Percentiles rank a stretch among this genome's conserved stretches.
phyloP scores from a whole-genome alignment of 495 filamentous ascomycete species.

The Penicillium desertorum region DNA sequence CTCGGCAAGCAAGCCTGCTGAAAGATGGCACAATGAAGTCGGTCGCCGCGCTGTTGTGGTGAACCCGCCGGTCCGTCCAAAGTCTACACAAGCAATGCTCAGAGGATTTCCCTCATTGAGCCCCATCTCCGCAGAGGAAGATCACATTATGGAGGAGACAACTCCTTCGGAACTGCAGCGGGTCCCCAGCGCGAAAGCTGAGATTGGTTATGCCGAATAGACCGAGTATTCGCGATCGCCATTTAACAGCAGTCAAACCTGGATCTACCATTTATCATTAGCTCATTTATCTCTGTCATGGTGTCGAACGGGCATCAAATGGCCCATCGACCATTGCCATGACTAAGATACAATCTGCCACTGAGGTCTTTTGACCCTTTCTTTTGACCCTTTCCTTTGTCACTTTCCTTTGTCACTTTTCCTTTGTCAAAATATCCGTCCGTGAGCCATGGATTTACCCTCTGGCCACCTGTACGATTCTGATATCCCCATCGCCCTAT shows the following conservation, averaged over 20 bases:
- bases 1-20: conserved; percentile 31
- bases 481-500: conserved; percentile 9
- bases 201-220: conserved; percentile 54
- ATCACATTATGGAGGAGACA: conserved; percentile 40
- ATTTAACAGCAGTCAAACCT: background rate
- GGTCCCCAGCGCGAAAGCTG: conserved; percentile 64
- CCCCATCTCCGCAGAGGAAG: conserved; percentile 45
- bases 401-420: conserved; percentile 32
- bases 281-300: conserved; percentile 5
- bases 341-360: conserved; percentile 29
- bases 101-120: conserved; percentile 54
- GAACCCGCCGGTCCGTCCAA: conserved; percentile 49
- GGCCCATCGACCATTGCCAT: conserved; percentile 10
- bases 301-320: conserved; percentile 4
- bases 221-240: conserved; percentile 4
- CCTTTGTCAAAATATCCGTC: conserved; percentile 11
- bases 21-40: conserved; percentile 54
- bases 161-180: conserved; percentile 50
- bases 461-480: conserved; percentile 18
- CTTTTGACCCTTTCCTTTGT: conserved; percentile 30
- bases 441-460: conserved; percentile 5
- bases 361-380: conserved; percentile 29
- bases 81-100: conserved; percentile 67
- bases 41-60: conserved; percentile 53
- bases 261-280: conserved; percentile 4